Evolutionary conservation across 306 rosid species (phyloP).

Genomic region (Pyrus communis): DNA sequence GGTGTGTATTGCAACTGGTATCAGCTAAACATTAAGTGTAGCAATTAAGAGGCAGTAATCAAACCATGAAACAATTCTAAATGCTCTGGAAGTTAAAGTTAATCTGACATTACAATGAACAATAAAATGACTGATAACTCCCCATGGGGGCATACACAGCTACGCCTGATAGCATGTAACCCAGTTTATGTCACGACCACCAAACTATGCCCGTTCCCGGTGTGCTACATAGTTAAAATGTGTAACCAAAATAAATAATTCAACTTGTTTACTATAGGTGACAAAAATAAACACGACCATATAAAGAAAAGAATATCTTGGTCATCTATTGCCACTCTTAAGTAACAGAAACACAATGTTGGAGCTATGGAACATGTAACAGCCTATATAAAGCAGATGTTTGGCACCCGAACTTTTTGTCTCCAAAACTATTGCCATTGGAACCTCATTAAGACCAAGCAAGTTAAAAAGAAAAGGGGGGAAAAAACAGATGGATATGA

Average conservation of each 20-base stretch:
- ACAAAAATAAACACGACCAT: neutral
- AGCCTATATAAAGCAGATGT: neutral
- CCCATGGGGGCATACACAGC: neutral
- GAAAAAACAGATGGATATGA: neutral
- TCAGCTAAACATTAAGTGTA: neutral
- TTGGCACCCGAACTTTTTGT: neutral
- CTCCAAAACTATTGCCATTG: neutral
- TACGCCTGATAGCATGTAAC: neutral
- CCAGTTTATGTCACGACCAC: neutral
- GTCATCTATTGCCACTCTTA: neutral
- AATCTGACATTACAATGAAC: neutral
- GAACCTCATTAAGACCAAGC: neutral
- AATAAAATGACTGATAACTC: neutral
- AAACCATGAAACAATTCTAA: neutral
- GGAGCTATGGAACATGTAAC: neutral
- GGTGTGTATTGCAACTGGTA: neutral
- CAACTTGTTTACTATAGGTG: neutral
- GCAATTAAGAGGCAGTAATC: neutral
- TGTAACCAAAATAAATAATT: neutral
- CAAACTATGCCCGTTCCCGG: neutral
- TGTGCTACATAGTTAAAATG: neutral
- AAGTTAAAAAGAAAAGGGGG: neutral
- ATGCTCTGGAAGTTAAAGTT: neutral
- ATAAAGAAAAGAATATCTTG: neutral
- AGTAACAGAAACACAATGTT: neutral